Base-by-base conservation (phyloP, 2,329 filamentous ascomycete genomes). In the Tolypocladium ovalisporum region DNA sequence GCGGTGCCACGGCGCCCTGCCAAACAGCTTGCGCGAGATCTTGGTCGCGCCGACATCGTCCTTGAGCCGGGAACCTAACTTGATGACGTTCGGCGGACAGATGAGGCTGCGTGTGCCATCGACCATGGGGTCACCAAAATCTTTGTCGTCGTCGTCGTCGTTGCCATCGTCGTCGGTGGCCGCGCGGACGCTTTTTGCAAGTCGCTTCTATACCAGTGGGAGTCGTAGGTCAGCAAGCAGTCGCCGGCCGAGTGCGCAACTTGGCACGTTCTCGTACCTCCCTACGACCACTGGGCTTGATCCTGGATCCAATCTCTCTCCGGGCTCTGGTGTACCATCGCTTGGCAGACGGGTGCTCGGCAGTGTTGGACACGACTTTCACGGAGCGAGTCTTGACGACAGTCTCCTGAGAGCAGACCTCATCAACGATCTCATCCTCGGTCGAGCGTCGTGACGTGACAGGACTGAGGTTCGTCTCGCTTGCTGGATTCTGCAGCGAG, bases 401-500 rank as follows among this genome's bases (percentile, higher is more conserved):
- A 12, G 6, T 5, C 19, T 27, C 7, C 19, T 35, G 57, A 12
- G 4, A 49, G 27, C 15, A 27, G 2, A 32, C 47, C 19, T 34
- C 47, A 13, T 12, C 24, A 52, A 8, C 55, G 24, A 4, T 54
- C 35, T 34, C 29, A 15, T 3, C 47, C 17, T 44, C 52, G 17
- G 56, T 49, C 10, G 58, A 59, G 52, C 27, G 9, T 35, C 39
- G 55, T n/a, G 60, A 49, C 49, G 62, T 1, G 57, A 32, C 34
- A 52, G 57, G 55, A 12, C 52, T 58, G 32, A 62, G 58, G 29
- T n/a, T 58, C 1, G 56, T 53, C 6, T 56, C 47, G n/a, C 60
- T 53, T 8, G 64, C 54, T 1, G 68, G 69, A 39, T 63, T 68
- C 57, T 81, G 78, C 4, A 81, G 62, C 0, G 76, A 79, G 3